These are phyloP conservation scores for Talaromyces rugulosus DNA, from an alignment of 2,329 filamentous ascomycete genomes.

Conservation along the genomic window DNA sequence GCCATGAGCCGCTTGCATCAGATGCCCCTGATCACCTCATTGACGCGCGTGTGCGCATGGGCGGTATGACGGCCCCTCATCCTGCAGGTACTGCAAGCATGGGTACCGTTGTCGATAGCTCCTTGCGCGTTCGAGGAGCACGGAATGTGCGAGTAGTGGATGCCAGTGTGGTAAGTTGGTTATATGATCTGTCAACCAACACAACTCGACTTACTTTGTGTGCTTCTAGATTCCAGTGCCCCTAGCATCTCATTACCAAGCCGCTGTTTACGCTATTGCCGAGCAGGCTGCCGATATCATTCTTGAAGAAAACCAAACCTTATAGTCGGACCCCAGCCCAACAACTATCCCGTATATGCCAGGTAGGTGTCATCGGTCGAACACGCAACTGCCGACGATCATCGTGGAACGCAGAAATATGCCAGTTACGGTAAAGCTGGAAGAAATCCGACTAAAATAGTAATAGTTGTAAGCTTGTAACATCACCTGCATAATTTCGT, in stretches of 20 bases:
- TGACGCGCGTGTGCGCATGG: background rate
- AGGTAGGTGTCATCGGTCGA: background rate
- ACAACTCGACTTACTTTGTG: background rate
- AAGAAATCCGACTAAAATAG: no score
- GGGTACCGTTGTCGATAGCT: background rate
- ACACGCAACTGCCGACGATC: no score
- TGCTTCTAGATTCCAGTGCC: constrained; percentile 4
- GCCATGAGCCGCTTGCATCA: background rate
- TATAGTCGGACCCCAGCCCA: background rate
- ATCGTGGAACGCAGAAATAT: no score
- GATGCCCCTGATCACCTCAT: background rate
- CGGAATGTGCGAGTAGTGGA: background rate
- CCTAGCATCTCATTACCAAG: background rate
- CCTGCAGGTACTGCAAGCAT: background rate
- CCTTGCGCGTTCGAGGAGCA: background rate
- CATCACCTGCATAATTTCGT: no score
- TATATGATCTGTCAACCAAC: background rate
- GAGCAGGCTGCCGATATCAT: background rate
- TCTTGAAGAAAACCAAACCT: background rate
- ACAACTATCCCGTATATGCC: background rate
- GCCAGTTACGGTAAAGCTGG: no score
- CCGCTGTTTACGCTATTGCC: constrained; percentile 1
- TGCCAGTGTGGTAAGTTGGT: background rate
- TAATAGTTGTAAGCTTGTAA: no score
- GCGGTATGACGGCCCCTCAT: background rate